phyloP scores from a whole-genome alignment of 352 stramenopile species.

The Plasmopara viticola region DNA sequence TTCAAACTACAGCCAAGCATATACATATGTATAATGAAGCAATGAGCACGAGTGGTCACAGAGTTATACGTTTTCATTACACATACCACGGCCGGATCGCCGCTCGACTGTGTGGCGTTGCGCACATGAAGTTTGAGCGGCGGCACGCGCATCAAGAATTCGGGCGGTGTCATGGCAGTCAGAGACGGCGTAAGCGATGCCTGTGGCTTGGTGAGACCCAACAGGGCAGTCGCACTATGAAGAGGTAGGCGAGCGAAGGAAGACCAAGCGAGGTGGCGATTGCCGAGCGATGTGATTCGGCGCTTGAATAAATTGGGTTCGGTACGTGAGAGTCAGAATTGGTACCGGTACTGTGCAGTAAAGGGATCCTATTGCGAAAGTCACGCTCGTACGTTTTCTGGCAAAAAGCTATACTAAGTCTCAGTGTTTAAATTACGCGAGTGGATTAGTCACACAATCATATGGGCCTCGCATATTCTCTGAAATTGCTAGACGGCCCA shows the following conservation, averaged over 20 bases:
- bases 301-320: constrained; percentile 1
- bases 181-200: neutral
- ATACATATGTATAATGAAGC: neutral
- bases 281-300: constrained; percentile 7
- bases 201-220: neutral
- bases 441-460: too few relatives aligned
- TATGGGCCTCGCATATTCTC: too few relatives aligned
- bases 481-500: too few relatives aligned
- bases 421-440: too few relatives aligned
- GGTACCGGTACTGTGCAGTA: neutral
- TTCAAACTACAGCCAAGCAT: constrained; percentile 33
- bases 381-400: neutral
- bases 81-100: constrained; percentile 47
- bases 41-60: constrained; percentile 1
- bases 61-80: constrained; percentile 7
- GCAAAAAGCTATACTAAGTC: neutral
- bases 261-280: constrained; percentile 11
- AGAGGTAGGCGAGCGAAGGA: constrained; percentile 5
- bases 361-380: neutral
- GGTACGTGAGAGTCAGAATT: constrained; percentile 15
- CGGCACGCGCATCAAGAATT: constrained; percentile 36
- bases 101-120: constrained; percentile 49
- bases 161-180: constrained; percentile 28
- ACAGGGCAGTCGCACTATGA: constrained; percentile 16
- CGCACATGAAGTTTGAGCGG: constrained; percentile 58